Evolutionary conservation across 148 eudicot species (phyloP), one percentile per base, ranked within the genome.

Genomic region (Drosera capensis): DNA sequence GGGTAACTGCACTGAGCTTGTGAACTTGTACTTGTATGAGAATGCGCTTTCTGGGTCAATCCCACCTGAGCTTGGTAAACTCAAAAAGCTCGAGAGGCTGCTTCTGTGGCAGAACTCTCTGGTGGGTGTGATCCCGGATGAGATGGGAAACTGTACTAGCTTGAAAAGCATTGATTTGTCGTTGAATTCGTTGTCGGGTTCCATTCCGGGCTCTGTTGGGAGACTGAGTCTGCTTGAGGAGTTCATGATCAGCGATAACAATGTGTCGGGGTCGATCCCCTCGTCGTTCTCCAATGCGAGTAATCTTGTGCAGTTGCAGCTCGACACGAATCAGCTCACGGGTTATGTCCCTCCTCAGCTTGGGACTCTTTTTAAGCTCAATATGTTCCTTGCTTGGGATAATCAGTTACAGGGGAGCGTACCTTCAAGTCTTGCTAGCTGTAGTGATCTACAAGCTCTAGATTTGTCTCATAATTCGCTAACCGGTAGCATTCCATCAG

Each of bases 401-500:
- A 86, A 86, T 45, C 72, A 63, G 56, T 79, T 86, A 37, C 81
- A 73, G 51, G 96, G 96, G 13, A 64, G 67, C 41, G 71, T 86
- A 41, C 96, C 96, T 62, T 48, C 64, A 24, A 42, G 58, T 28
- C 49, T 86, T 62, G 71, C 65, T 18, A 75, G 71, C 44, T 78
- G 86, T 55, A 63, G 23, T 29, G 78, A 67, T 49, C 73, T 86
- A 20, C 79, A 81, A 54, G 78, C 87, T 42, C 37, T 81, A 25
- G 96, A 86, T 53, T 73, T 86, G 63, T 86, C 96, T 3, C 86
- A 77, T 23, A 86, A 86, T 62, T 73, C 64, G 16, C 71, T 86
- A 14, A 78, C 83, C 5, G 96, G 93, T 14, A 59, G 44, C 34
- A 41, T 86, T 41, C 96, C 93, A 14, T 43, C 77, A 38, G 52